These are phyloP conservation scores for Solanum tarijense DNA, from an alignment of 257 asterid species.

Conservation along the genomic window DNA sequence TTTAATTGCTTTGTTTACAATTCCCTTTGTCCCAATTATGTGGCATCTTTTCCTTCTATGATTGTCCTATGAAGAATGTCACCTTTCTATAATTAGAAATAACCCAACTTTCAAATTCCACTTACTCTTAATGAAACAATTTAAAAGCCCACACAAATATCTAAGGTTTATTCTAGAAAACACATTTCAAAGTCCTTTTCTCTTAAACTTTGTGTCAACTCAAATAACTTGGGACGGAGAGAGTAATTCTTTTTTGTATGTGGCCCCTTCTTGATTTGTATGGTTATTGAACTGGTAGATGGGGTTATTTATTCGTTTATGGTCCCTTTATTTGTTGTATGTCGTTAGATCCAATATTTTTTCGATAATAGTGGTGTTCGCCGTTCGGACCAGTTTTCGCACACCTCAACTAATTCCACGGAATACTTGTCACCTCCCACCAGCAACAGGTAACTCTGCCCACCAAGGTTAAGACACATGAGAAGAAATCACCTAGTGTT, in stretches of 20 bases:
- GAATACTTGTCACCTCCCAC: not conserved
- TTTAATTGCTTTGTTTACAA: not conserved
- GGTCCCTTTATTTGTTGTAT: not conserved
- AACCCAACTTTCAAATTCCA: no score
- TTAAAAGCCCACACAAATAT: no score
- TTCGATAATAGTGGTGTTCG: not conserved
- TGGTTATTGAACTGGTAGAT: not conserved
- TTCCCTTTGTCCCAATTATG: no score
- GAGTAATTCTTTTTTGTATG: not conserved
- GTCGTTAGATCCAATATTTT: not conserved
- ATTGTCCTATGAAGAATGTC: no score
- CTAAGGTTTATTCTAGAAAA: no score
- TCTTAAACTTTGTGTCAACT: not conserved
- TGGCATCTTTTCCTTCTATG: no score
- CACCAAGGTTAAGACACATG: no score
- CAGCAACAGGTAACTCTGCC: no score
- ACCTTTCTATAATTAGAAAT: no score
- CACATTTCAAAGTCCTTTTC: not conserved
- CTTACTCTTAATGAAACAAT: no score
- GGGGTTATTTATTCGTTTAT: not conserved
- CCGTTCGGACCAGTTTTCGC: no score
- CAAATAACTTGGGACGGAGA: not conserved
- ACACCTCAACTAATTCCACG: not conserved
- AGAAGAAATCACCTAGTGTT: not conserved
- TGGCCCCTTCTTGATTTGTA: not conserved